These are phyloP conservation scores for Diplosphaera chodatii DNA, from an alignment of 139 green algal species.

Conservation along the genomic window DNA sequence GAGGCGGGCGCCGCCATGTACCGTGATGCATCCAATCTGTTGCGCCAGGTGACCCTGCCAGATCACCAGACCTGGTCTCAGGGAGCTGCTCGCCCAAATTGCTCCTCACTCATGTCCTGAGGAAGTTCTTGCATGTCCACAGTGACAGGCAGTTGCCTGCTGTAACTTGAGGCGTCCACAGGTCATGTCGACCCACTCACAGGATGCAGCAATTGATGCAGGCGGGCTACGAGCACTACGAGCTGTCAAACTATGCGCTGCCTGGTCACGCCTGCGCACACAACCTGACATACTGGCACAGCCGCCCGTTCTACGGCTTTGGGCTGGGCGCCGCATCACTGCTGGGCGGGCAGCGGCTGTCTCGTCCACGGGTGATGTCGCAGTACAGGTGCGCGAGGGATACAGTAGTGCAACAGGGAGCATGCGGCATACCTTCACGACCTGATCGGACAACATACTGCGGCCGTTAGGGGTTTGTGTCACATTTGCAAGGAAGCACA, in stretches of 20 bases:
- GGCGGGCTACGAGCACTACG: slow-evolving; percentile 91
- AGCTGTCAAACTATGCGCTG: slow-evolving; percentile 86
- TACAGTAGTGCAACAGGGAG: background rate
- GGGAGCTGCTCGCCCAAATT: no score
- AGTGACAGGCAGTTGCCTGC: no score
- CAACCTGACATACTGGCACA: slow-evolving; percentile 89
- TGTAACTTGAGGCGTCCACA: no score
- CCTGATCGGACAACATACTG: slow-evolving; percentile 3
- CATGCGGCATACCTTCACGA: no score
- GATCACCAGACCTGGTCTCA: no score
- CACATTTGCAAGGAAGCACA: no score
- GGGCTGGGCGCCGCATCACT: slow-evolving; percentile 84
- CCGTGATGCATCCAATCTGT: slow-evolving; percentile 36
- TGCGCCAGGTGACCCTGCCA: slow-evolving; percentile 18
- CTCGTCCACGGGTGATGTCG: slow-evolving; percentile 60
- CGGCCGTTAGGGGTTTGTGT: no score
- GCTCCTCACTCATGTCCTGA: no score
- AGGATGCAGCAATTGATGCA: no score
- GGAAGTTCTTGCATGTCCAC: no score
- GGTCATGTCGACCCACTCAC: no score
- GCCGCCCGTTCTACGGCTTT: slow-evolving; percentile 74
- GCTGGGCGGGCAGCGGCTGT: slow-evolving; percentile 56
- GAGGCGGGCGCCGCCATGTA: slow-evolving; percentile 75
- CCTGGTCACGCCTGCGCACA: slow-evolving; percentile 67
- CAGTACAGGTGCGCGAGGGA: slow-evolving; percentile 42